A percentile compares a stretch with the other conserved stretches of the same genome.
Conservation (phyloP, 306 rosid genomes). For the Inga laurina region DNA sequence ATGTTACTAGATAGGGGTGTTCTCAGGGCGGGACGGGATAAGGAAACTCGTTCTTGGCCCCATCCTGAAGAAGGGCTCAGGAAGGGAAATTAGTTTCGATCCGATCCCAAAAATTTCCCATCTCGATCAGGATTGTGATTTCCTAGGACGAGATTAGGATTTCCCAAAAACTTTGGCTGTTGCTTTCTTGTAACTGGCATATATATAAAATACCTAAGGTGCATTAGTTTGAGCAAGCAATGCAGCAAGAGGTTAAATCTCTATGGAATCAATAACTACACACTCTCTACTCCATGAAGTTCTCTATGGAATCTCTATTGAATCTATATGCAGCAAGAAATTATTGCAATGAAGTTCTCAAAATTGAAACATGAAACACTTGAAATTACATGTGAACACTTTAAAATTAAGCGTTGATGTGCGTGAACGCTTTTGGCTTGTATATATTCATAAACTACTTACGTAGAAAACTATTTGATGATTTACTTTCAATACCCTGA, state of each 20-base stretch:
- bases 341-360: not conserved
- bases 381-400: not conserved
- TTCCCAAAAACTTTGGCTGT: no score
- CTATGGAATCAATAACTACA: slow-evolving; percentile 2
- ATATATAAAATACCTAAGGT: slow-evolving; percentile 82
- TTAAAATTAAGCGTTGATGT: not conserved
- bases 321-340: not conserved
- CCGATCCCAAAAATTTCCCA: no score
- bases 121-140: no score
- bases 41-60: no score
- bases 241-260: slow-evolving; percentile 88
- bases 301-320: no score
- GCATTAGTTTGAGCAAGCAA: slow-evolving; percentile 83
- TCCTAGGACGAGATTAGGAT: no score
- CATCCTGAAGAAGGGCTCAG: no score
- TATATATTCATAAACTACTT: not conserved
- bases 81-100: no score
- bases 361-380: not conserved
- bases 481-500: not conserved
- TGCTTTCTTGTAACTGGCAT: slow-evolving; percentile 44
- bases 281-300: no score
- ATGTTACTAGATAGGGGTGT: no score
- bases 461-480: not conserved
- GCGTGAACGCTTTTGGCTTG: not conserved
- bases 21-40: no score